Base-by-base conservation (phyloP, 352 stramenopile genomes). In the Globisporangium polare region DNA sequence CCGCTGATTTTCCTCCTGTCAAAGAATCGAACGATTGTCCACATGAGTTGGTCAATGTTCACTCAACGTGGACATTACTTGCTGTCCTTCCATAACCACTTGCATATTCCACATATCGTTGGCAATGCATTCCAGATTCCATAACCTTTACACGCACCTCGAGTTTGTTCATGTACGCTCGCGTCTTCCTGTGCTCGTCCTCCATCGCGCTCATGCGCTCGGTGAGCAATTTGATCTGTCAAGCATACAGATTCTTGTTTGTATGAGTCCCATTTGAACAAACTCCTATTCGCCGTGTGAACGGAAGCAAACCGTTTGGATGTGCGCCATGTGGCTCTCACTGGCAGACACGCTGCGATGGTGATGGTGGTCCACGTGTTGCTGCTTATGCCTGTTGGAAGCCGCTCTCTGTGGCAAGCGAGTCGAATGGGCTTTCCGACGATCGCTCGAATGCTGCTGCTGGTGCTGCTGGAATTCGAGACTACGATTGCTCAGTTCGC, bases 141-240 rank as follows among this genome's bases (percentile, higher is more conserved):
- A 7, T 33, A 33, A 33, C 29, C 29, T 39, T 37, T 45, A 27
- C 24, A 62, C 60, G 35, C 54, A 88, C 80, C 72, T 89, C 75
- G 12, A 89, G 20, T 8, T 59, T 75, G 26, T 62, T 53, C 47
- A 86, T 68, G 24, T 75, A 74, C 17, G 62, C 43, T 47, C 65
- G 60, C 9, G 58, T 75, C 51, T 74, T 76, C 26, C 67, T 63
- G 43, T 78, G 73, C 39, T 82, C 74, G 2, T 65, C 67, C 24
- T 89, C 80, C 31, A 88, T 65, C 10, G 67, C 69, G 29, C 69
- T 83, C 42, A 89, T 58, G 33, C 72, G 67, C 59, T 85, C 77
- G 6, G 81, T 73, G 0, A 89, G 66, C 42, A 82, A 75, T 46
- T 85, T 72, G 33, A 89, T 86, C 80, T 89, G 26, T 22, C 12